Conservation (phyloP, 2,329 filamentous ascomycete species). For the Aspergillus sergii region DNA sequence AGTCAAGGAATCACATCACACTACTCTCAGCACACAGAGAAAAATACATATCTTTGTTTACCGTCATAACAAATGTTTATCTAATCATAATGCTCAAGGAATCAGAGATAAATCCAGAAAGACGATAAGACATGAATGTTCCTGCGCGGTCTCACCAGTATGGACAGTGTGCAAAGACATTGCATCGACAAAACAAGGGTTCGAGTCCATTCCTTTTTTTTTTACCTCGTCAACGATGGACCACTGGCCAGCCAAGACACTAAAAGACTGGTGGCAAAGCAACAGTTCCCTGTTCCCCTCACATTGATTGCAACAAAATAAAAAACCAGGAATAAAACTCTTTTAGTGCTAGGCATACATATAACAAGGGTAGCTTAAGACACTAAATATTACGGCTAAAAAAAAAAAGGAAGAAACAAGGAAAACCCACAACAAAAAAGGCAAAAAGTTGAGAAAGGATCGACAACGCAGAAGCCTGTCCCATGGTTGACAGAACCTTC, state of each 20-base stretch:
- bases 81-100: no score
- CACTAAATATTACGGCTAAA: background rate
- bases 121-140: background rate
- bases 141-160: slow-evolving; percentile 3
- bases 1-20: background rate
- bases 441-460: slow-evolving; percentile 13
- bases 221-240: background rate
- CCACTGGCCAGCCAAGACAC: slow-evolving; percentile 13
- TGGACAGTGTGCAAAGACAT: slow-evolving; percentile 11
- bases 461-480: slow-evolving; percentile 31
- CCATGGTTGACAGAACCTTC: slow-evolving; percentile 26
- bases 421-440: background rate
- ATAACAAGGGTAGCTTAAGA: background rate
- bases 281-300: background rate
- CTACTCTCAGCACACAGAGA: background rate
- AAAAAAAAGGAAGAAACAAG: background rate
- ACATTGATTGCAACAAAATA: background rate
- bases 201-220: slow-evolving; percentile 10
- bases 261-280: slow-evolving; percentile 17
- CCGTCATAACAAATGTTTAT: background rate
- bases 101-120: background rate
- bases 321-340: background rate
- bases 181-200: slow-evolving; percentile 22
- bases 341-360: background rate
- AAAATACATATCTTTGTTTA: background rate